Base-by-base conservation (phyloP, 768 basidiomycete genomes). In the Rhodotorula kratochvilovae region DNA sequence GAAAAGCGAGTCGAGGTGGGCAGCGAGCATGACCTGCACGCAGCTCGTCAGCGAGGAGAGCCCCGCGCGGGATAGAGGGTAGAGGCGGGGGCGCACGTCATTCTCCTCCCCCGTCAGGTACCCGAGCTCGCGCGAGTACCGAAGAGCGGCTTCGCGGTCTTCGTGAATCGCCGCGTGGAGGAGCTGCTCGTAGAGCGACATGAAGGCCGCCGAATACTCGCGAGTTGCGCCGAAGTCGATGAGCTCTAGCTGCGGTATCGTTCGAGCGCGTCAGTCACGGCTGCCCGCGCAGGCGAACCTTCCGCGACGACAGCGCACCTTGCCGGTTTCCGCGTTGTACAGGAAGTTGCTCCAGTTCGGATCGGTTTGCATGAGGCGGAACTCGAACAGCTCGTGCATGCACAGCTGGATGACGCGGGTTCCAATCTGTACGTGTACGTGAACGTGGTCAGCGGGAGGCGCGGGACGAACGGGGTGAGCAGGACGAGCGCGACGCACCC, bases 341-440 rank as follows among this genome's bases (percentile, higher is more conserved):
- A 99, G 82, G 82, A 99, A 98, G 80, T 98, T 98, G 16, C 91
- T 90, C 90, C 91, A 98, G 77, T 99, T 98, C 6, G 96, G 96
- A 79, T 99, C 95, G 0, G 95, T 99, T 80, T 98, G 96, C 96
- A 99, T 98, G 54, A 89, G 80, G 42, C 90, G 83, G 82, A 96
- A 95, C 70, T 87, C 84, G 79, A 97, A 96, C 13, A 99, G 85
- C 79, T 98, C 96, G 68, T 85, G 86, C 51, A 99, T 82, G 78
- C 92, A 97, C 13, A 99, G 84, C 57, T 90, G 88, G 61, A 97
- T 84, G 57, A 96, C 86, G 65, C 87, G 83, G 5, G 85, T 81
- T 6, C 92, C 90, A 77, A 98, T 95, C 95, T 97, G 78, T 19
- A 27, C 21, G 1, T n/a, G n/a, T n/a, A n/a, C n/a, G n/a, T n/a